A percentile compares a stretch with the other conserved stretches of the same genome.
Conservation (phyloP, 2,329 filamentous ascomycete genomes). For the Phyllosticta citrichinensis region DNA sequence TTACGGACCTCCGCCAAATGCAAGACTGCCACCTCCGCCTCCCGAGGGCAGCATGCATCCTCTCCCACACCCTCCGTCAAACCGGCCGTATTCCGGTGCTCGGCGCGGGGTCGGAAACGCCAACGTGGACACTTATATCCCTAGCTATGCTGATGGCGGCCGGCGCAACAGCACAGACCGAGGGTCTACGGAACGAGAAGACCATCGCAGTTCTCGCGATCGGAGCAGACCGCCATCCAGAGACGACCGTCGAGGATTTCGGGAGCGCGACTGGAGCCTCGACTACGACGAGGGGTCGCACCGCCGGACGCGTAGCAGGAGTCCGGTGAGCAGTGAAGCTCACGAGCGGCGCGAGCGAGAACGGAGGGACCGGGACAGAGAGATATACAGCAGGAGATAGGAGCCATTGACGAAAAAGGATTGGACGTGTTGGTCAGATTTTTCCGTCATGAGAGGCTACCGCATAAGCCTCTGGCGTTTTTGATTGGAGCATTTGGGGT, state of each 20-base stretch:
- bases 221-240: slow-evolving; percentile 20
- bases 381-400: slow-evolving; percentile 4
- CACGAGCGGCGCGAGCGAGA: slow-evolving; percentile 18
- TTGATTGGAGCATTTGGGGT: neutral
- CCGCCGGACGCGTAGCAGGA: slow-evolving; percentile 23
- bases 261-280: slow-evolving; percentile 17
- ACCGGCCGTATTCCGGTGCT: slow-evolving; percentile 14
- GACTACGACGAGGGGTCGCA: slow-evolving; percentile 19
- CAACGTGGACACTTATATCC: slow-evolving; percentile 36
- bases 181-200: slow-evolving; percentile 26
- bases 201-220: slow-evolving; percentile 17
- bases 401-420: neutral
- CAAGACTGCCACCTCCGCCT: slow-evolving; percentile 23
- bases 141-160: slow-evolving; percentile 25
- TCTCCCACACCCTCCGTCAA: slow-evolving; percentile 23
- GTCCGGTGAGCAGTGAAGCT: slow-evolving; percentile 21
- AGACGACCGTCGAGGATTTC: slow-evolving; percentile 23
- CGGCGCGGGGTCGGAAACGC: slow-evolving; percentile 11
- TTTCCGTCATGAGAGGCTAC: neutral
- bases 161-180: slow-evolving; percentile 14
- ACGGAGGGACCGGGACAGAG: slow-evolving; percentile 5
- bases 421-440: neutral
- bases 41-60: slow-evolving; percentile 27
- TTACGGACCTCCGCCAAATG: slow-evolving; percentile 7
- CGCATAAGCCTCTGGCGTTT: neutral